Base-by-base conservation (phyloP, 2,329 filamentous ascomycete species). In the Lizonia empirigonia region DNA sequence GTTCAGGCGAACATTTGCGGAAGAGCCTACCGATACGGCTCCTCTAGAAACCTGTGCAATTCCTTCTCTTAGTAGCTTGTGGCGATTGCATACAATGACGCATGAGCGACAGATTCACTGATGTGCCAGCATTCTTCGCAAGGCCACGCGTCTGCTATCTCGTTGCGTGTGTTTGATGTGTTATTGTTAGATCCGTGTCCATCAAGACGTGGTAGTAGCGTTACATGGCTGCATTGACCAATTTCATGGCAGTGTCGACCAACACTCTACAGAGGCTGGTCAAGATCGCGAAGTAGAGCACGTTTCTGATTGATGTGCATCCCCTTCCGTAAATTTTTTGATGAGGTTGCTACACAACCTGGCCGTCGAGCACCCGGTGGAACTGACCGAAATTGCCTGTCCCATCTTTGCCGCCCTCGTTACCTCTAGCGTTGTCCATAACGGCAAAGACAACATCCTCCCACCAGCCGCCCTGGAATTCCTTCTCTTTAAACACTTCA, bases 401-500 rank as follows among this genome's bases (percentile, higher is more conserved):
- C 37, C 70, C 69, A 23, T 62, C 51, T 38, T 67, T 68, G 0
- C 68, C 67, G 4, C 59, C 66, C 15, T 62, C 42, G 1, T 44
- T 52, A 19, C 58, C 60, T 10, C 29, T 60, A 15, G 63, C 68
- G 53, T 70, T 74, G 48, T 78, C 76, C 57, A 79, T 55, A 2
- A 89, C 81, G 0, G 86, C 87, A 77, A 90, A 90, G 56, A 83
- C 78, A 15, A 90, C 71, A 45, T 80, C 79, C 60, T 81, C 74
- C 82, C 85, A 88, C 83, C 85, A 87, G 0, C 83, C 82, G 1
- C 84, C 83, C 30, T 70, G 61, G 57, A 88, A 88, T 72, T 90
- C 86, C 0, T 55, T 29, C 64, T 89, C 85, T 23, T 64, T 50
- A 46, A 89, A 72, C 26, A 88, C 84, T 61, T 85, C 80, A 22